Base-by-base conservation (phyloP, 345 rosid genomes). In the Citrus maxima region DNA sequence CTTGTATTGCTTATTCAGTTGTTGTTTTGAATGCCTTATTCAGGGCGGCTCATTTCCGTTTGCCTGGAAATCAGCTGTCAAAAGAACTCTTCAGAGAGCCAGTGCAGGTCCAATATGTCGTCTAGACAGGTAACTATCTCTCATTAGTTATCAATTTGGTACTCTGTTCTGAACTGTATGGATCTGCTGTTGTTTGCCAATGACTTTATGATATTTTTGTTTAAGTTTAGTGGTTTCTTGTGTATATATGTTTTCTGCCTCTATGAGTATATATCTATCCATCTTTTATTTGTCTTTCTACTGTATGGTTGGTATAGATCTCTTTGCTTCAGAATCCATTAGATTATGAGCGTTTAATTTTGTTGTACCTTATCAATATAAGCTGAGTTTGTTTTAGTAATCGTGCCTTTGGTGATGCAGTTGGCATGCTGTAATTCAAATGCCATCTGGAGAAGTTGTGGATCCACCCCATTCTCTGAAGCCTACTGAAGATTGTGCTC, bases 21-120 rank as follows among this genome's bases (percentile, higher is more conserved):
- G 73, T 58, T 68, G 58, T 63, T 80, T 67, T 67, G 66, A 30
- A 74, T 86, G 76, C 59, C 75, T 32, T 82, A 25, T 79, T 69
- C 88, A 94, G 98, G 99, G 99, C 67, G 99, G 98, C 66, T 86
- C 98, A 42, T 94, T 94, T 82, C 98, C 99, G 66, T 92, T 92
- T 88, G 90, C 89, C 51, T 97, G 99, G 99, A 97, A 92, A 87
- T 90, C 97, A 56, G 95, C 98, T 34, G 79, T 94, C 32, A 96
- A 96, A 88, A 82, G 91, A 84, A 84, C 90, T 82, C 94, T 96
- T 80, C 81, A 86, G 73, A 87, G 88, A 78, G 97, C 93, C 70
- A 86, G 81, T 75, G 25, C 73, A 0, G 89, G 93, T 81, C 86
- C 88, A 68, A 72, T 90, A 70, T 84, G 92, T 80, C 97, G 88